These are phyloP conservation scores for Fusarium albosuccineum DNA, from an alignment of 2,329 filamentous ascomycete species.

Conservation along the genomic window DNA sequence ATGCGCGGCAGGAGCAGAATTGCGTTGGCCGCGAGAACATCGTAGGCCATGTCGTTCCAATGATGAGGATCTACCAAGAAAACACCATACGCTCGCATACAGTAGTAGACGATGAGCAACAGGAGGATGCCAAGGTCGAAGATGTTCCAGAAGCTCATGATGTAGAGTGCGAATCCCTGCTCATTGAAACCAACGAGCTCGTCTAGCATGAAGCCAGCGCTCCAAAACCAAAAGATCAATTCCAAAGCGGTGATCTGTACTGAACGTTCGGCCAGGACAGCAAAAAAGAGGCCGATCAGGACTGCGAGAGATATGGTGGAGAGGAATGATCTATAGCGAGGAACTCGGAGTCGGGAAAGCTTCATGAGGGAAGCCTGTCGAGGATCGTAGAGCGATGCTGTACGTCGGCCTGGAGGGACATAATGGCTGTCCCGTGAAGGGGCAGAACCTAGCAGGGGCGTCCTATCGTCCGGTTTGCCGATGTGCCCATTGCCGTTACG, in stretches of 20 bases:
- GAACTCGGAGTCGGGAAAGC: constrained; percentile 88
- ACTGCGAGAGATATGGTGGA: constrained; percentile 90
- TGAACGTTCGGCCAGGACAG: constrained; percentile 82
- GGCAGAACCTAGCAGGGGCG: constrained; percentile 62
- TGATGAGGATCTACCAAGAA: constrained; percentile 81
- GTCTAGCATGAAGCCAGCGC: constrained; percentile 95
- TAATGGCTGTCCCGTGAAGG: constrained; percentile 49
- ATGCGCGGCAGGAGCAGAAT: constrained; percentile 90
- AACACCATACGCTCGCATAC: constrained; percentile 88
- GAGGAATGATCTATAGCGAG: constrained; percentile 90
- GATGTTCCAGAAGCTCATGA: constrained; percentile 98
- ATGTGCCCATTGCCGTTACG: constrained; percentile 43
- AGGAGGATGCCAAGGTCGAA: constrained; percentile 93
- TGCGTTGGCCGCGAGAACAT: constrained; percentile 92
- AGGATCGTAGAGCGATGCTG: constrained; percentile 90
- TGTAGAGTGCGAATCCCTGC: constrained; percentile 94
- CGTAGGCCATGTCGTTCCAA: constrained; percentile 88
- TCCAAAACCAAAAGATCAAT: constrained; percentile 97
- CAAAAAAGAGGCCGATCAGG: constrained; percentile 85
- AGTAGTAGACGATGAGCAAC: constrained; percentile 89
- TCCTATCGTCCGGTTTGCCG: constrained; percentile 59
- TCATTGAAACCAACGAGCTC: constrained; percentile 97
- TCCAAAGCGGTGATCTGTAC: constrained; percentile 86
- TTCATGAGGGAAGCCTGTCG: constrained; percentile 92
- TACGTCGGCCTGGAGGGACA: constrained; percentile 69